These are phyloP conservation scores for Kipferlia bialata DNA, from an alignment of 78 protist genomes.

Conservation along the genomic window DNA sequence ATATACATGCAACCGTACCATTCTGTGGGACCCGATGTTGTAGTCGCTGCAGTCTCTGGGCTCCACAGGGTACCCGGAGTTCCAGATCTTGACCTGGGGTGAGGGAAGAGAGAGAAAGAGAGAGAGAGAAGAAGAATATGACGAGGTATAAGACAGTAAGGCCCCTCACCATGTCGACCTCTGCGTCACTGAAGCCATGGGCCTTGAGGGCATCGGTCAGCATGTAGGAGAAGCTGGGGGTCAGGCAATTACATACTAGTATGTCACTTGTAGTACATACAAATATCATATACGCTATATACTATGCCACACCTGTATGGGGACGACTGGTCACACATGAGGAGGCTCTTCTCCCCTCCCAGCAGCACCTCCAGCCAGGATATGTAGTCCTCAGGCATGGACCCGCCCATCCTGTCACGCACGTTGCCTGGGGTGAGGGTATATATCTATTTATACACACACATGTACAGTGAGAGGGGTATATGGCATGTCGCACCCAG, in stretches of 20 bases:
- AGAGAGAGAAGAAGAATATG: too few species aligned
- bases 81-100: constrained; percentile 58
- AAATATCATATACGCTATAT: too few species aligned
- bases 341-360: constrained; percentile 46
- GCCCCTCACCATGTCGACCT: too few species aligned
- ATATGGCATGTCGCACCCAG: constrained; percentile 6
- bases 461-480: not conserved
- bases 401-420: constrained; percentile 26
- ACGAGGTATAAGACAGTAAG: too few species aligned
- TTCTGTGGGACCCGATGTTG: too few species aligned
- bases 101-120: too few species aligned
- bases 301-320: constrained; percentile 51
- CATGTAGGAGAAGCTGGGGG: too few species aligned
- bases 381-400: constrained; percentile 36
- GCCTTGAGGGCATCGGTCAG: constrained; percentile 10
- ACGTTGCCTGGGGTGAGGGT: too few species aligned
- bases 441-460: too few species aligned
- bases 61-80: constrained; percentile 35
- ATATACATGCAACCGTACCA: too few species aligned
- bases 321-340: constrained; percentile 32
- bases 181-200: constrained; percentile 31
- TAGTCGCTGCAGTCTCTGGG: constrained; percentile 1
- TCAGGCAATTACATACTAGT: too few species aligned
- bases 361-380: constrained; percentile 44
- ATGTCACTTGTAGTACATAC: too few species aligned